Evolutionary conservation across 306 rosid genomes (phyloP), one percentile per base, ranked within the genome.

Genomic region (Dryas alaskensis): DNA sequence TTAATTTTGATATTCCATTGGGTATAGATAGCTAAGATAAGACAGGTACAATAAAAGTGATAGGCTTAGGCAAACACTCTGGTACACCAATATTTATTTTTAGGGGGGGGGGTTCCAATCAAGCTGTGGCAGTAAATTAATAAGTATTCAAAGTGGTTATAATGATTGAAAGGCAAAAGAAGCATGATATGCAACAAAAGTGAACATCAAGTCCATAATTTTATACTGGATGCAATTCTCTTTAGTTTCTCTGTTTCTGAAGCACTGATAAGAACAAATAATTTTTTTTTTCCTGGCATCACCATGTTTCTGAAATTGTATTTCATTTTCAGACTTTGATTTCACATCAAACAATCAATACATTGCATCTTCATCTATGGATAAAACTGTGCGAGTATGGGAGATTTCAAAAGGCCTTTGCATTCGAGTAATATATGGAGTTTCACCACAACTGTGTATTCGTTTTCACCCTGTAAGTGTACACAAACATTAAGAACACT

Each of bases 391-490:
- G 74, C 88, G 94, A 84, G 94, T 93, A 44, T 93, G 98, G 98
- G 97, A 91, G 86, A 89, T 91, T 87, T 78, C 77, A 27, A 89
- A 76, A 84, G 97, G 98, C 61, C 80, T 86, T 79, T 93, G 98
- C 86, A 91, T 93, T 67, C 88, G 98, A 84, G 97, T 93, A 86
- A 91, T 91, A 84, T 93, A 93, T 84, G 97, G 98, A 81, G 92
- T 93, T 81, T 87, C 91, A 85, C 78, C 97, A 17, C 98, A 93
- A 75, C 50, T 84, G 80, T 93, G 98, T 74, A 91, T 93, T 58
- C 97, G 98, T 75, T 93, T 93, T 77, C 98, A 93, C 84, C 97
- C 98, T 84, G 98, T 93, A 82, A 91, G 98, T 89, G 74, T 78
- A 78, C 53, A 58, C 67, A 25, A 25, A 76, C 11, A 66, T 61